Evolutionary conservation across 2,329 filamentous ascomycete species (phyloP).

Genomic region (Colletotrichum musae): DNA sequence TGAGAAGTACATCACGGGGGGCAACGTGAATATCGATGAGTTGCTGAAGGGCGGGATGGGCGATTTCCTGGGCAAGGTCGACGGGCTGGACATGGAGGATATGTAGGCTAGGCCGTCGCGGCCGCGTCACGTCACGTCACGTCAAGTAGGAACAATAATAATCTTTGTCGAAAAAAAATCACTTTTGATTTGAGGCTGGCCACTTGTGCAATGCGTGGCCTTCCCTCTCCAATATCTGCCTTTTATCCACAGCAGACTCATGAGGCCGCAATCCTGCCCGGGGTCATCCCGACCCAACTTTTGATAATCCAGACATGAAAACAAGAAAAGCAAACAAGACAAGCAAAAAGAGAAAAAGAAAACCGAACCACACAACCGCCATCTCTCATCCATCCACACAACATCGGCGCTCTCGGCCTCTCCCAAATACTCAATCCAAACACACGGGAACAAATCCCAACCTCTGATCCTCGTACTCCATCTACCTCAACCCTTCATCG

Average conservation of each 20-base stretch:
- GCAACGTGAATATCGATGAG: slow-evolving; percentile 85
- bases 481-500: neutral
- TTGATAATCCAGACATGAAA: neutral
- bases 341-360: neutral
- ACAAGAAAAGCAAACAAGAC: neutral
- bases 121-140: neutral
- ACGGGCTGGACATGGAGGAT: slow-evolving; percentile 57
- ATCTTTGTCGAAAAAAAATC: neutral
- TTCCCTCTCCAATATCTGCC: neutral
- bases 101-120: slow-evolving; percentile 39
- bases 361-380: no score
- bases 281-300: neutral
- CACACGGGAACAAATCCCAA: no score
- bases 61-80: slow-evolving; percentile 73
- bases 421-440: no score
- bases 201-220: neutral
- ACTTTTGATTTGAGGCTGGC: neutral
- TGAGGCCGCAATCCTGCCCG: neutral
- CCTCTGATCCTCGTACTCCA: neutral
- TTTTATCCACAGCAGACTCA: neutral
- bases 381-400: no score
- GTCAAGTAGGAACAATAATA: slow-evolving; percentile 1
- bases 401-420: no score
- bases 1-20: slow-evolving; percentile 87
- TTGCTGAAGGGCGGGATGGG: slow-evolving; percentile 75